Evolutionary conservation across 2,329 filamentous ascomycete genomes (phyloP), one percentile per base, ranked within the genome.

Genomic region (Diaporthe australafricana): DNA sequence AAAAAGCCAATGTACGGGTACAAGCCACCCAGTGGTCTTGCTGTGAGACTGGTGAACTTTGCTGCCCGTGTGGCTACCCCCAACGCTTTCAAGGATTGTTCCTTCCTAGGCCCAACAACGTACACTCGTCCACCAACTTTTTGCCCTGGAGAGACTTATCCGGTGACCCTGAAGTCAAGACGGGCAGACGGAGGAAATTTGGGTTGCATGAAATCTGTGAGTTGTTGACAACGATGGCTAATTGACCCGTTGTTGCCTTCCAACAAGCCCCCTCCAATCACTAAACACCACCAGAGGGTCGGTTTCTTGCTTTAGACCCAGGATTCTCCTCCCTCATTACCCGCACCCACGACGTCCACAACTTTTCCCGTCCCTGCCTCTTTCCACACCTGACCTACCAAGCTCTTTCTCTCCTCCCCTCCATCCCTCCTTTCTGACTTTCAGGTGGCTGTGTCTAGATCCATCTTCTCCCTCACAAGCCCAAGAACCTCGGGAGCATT

Each of bases 61-160:
- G 60, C 60, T 65, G 11, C 45, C 30, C 45, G 60, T 65, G 30
- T 65, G 60, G 60, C 60, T 65, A 65, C 60, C 60, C 60, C 60
- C 60, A 65, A 65, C 60, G 60, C 60, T 65, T 65, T 65, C 60
- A 65, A 65, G 60, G 60, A 65, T 65, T 50, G 45, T 65, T 65
- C 60, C 60, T 65, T 65, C 60, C 60, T 38, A 65, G 45, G 60
- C 60, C 56, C 67, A 69, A 69, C 67, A 69, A 69, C 56, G 67
- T 35, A 69, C 48, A 55, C 35, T 55, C 25, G 45, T 69, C 67
- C 67, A 52, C 67, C 67, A 50, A 57, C 45, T 69, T 55, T 60
- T 57, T 47, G 42, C 53, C 53, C 17, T 50, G 40, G 42, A 63
- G 27, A n/a, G 45, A 65, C 60, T 45, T 50, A 38, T 65, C 60